Evolutionary conservation across 78 protist genomes (phyloP).

Genomic region (Dictyostelium purpureum): DNA sequence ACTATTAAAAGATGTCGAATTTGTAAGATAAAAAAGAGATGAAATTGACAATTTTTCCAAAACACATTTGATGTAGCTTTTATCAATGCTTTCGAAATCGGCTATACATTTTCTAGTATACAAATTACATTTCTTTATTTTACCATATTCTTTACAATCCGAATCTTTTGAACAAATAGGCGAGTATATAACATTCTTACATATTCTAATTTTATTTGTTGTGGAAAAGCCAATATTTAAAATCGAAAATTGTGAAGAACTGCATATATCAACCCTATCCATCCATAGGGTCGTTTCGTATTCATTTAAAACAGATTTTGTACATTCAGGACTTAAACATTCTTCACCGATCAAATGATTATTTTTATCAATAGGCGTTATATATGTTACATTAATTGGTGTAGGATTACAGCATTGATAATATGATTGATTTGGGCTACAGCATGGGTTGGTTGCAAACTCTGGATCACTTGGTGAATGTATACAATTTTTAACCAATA

Average conservation of each 20-base stretch:
- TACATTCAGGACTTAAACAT: background rate
- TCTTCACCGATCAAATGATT: background rate
- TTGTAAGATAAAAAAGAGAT: background rate
- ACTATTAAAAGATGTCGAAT: too few species aligned
- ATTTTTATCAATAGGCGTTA: background rate
- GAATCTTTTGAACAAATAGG: background rate
- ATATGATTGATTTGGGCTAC: background rate
- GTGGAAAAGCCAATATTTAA: too few species aligned
- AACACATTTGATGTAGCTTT: background rate
- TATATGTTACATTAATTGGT: background rate
- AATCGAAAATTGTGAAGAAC: too few species aligned
- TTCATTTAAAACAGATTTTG: background rate
- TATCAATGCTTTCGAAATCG: background rate
- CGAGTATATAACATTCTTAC: background rate
- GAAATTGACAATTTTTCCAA: background rate
- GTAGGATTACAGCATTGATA: conserved; percentile 13
- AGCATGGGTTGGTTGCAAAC: background rate
- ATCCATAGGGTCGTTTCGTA: background rate
- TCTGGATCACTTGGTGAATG: background rate
- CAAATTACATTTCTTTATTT: background rate
- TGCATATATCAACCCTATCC: too few species aligned
- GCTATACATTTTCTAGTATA: background rate
- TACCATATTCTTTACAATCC: background rate
- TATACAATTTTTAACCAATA: background rate
- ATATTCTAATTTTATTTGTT: background rate